These are phyloP conservation scores for Metarhizium rileyi DNA, from an alignment of 2,329 filamentous ascomycete genomes.

Conservation along the genomic window DNA sequence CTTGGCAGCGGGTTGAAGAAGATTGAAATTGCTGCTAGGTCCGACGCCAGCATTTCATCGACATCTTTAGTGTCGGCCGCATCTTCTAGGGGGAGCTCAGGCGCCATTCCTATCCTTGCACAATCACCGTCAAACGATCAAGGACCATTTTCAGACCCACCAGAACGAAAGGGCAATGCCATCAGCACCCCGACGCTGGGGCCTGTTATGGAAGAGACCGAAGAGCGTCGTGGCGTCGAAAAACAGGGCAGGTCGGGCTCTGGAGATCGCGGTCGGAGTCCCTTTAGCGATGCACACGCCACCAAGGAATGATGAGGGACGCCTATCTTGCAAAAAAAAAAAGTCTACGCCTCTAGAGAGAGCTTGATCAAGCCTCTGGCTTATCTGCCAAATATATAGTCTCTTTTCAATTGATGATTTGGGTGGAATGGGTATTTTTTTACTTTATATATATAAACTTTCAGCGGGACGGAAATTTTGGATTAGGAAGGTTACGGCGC, in stretches of 20 bases:
- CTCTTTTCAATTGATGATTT: background rate
- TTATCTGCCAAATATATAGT: conserved; percentile 2
- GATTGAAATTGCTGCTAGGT: conserved; percentile 28
- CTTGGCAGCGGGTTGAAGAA: conserved; percentile 44
- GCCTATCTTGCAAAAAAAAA: background rate
- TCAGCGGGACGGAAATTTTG: background rate
- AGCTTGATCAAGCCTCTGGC: background rate
- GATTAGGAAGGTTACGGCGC: conserved; percentile 6
- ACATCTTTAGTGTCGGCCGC: conserved; percentile 7
- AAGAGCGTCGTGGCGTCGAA: conserved; percentile 27
- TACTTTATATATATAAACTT: background rate
- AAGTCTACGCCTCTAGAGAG: background rate
- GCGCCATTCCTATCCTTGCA: conserved; percentile 38
- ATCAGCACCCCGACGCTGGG: conserved; percentile 38
- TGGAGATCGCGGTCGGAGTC: conserved; percentile 30
- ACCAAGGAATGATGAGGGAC: conserved; percentile 33
- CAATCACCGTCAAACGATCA: conserved; percentile 41
- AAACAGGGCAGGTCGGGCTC: conserved; percentile 16
- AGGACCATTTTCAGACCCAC: conserved; percentile 51
- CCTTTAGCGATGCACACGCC: conserved; percentile 50
- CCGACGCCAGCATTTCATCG: conserved; percentile 22
- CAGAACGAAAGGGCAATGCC: conserved; percentile 19
- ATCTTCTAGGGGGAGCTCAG: conserved; percentile 20
- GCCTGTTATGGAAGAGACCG: conserved; percentile 43
- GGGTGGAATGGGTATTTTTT: background rate